phyloP scores from a whole-genome alignment of 2,329 filamentous ascomycete genomes.

The Parascedosporium putredinis region DNA sequence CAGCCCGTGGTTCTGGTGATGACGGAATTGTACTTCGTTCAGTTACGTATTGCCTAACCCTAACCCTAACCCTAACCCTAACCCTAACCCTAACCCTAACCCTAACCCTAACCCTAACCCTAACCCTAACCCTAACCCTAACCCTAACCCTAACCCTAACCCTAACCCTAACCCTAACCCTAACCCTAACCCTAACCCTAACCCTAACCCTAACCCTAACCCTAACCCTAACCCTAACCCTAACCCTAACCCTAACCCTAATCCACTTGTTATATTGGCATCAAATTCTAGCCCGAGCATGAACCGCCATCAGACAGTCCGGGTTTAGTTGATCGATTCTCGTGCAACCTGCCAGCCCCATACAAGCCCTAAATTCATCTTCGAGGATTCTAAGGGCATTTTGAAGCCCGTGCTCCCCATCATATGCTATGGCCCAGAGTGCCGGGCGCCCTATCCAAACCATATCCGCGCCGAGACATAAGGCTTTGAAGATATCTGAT shows the following conservation, averaged over 20 bases:
- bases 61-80: too few species aligned
- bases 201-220: too few species aligned
- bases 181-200: too few species aligned
- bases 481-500: conserved; percentile 28
- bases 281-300: conserved; percentile 4
- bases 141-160: too few species aligned
- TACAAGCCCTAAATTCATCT: conserved; percentile 21
- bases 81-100: too few species aligned
- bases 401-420: conserved; percentile 19
- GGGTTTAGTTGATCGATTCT: conserved; percentile 10
- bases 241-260: background rate
- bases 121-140: too few species aligned
- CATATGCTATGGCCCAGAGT: conserved; percentile 25
- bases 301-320: conserved; percentile 8
- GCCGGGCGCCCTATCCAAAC: conserved; percentile 33
- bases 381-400: conserved; percentile 29
- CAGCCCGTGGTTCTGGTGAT: too few species aligned
- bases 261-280: background rate
- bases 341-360: conserved; percentile 15
- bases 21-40: too few species aligned
- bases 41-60: too few species aligned
- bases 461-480: conserved; percentile 28
- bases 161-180: too few species aligned
- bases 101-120: too few species aligned
- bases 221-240: background rate